These are phyloP conservation scores for Scleroderma bovista DNA, from an alignment of 768 basidiomycete species.

Conservation along the genomic window DNA sequence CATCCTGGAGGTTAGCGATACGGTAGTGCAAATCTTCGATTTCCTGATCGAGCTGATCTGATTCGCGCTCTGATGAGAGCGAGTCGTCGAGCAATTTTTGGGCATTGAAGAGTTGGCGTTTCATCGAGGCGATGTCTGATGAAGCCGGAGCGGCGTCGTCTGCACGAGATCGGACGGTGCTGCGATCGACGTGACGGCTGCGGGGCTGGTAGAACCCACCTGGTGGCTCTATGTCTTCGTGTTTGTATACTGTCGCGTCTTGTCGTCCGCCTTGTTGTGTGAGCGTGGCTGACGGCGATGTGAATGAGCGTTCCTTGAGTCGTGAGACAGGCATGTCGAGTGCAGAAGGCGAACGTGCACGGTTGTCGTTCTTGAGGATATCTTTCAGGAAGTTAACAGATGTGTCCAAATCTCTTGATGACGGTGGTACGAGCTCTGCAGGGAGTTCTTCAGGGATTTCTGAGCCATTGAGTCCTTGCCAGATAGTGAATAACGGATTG, in stretches of 20 bases:
- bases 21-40: conserved; percentile 80
- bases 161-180: conserved; percentile 65
- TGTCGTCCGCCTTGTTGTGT: conserved; percentile 51
- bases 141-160: conserved; percentile 56
- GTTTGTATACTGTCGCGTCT: conserved; percentile 92
- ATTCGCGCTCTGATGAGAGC: conserved; percentile 68
- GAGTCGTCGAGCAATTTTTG: conserved; percentile 75
- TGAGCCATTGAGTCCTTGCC: conserved; percentile 83
- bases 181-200: conserved; percentile 81
- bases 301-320: conserved; percentile 69
- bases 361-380: conserved; percentile 81
- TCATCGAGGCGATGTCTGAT: conserved; percentile 80
- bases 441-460: conserved; percentile 85
- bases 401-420: conserved; percentile 79
- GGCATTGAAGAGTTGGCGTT: conserved; percentile 73
- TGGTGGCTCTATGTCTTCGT: conserved; percentile 56
- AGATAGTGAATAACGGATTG: neutral
- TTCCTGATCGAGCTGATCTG: conserved; percentile 88
- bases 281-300: conserved; percentile 42
- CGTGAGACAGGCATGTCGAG: conserved; percentile 52
- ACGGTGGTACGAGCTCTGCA: conserved; percentile 85
- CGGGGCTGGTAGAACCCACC: conserved; percentile 74
- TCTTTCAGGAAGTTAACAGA: conserved; percentile 88
- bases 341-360: conserved; percentile 57
- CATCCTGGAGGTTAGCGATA: conserved; percentile 83